These are phyloP conservation scores for Omphalotus olearius DNA, from an alignment of 1,284 basidiomycete species.

Conservation along the genomic window DNA sequence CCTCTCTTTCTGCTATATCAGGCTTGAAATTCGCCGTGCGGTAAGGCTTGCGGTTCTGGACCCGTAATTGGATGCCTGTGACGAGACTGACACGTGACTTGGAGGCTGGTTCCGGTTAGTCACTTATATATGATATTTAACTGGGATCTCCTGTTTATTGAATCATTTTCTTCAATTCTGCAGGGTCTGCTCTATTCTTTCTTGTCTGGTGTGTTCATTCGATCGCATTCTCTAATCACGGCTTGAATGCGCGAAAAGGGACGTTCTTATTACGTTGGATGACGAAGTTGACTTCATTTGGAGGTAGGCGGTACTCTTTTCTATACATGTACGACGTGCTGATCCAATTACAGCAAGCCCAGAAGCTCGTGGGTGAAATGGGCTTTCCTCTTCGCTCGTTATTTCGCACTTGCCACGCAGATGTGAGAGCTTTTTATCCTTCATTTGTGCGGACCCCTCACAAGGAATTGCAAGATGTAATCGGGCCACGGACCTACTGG, in stretches of 20 bases:
- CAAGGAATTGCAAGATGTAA: slow-evolving; percentile 11
- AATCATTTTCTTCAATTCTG: neutral
- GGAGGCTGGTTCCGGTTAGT: slow-evolving; percentile 4
- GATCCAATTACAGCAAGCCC: slow-evolving; percentile 16
- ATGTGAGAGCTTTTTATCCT: slow-evolving; percentile 11
- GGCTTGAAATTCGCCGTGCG: neutral
- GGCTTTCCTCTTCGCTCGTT: slow-evolving; percentile 20
- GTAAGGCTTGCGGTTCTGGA: neutral
- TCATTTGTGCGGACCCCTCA: neutral
- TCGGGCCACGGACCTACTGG: slow-evolving; percentile 9
- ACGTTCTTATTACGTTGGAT: slow-evolving; percentile 19
- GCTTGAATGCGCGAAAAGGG: slow-evolving; percentile 12
- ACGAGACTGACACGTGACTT: slow-evolving; percentile 8
- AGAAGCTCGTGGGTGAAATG: slow-evolving; percentile 20
- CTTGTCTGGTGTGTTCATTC: slow-evolving; percentile 14
- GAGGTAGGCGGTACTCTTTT: slow-evolving; percentile 12
- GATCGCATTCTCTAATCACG: neutral
- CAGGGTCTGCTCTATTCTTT: slow-evolving; percentile 16
- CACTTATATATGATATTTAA: neutral
- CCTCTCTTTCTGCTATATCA: too few relatives aligned
- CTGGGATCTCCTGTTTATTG: neutral
- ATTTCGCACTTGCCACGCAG: slow-evolving; percentile 18
- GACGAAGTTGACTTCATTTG: slow-evolving; percentile 21
- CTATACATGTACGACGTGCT: too few relatives aligned
- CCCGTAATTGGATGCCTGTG: slow-evolving; percentile 1